phyloP scores from a whole-genome alignment of 306 rosid species.

The Vicia sativa region DNA sequence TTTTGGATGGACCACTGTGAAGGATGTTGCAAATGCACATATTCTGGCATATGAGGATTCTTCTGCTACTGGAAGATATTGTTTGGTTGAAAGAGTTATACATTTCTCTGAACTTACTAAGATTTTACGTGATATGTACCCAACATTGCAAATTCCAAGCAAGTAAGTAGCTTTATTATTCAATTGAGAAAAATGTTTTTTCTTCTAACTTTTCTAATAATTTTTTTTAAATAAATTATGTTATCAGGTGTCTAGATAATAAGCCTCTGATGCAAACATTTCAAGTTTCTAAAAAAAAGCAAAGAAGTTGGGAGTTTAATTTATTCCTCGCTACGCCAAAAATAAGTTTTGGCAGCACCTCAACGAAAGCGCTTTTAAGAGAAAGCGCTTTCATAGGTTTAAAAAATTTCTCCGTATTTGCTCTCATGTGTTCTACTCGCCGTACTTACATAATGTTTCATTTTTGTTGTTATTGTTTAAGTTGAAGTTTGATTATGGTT shows the following conservation, averaged over 20 bases:
- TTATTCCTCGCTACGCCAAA: no score
- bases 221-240: no score
- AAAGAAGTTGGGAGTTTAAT: conserved; percentile 65
- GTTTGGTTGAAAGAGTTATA: conserved; percentile 58
- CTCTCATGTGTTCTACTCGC: no score
- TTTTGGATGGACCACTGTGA: conserved; percentile 70
- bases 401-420: no score
- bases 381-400: no score
- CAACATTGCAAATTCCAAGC: conserved; percentile 56
- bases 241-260: conserved; percentile 64
- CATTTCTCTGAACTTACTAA: conserved; percentile 55
- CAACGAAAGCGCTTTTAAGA: no score
- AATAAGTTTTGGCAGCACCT: no score
- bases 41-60: conserved; percentile 68
- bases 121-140: conserved; percentile 53
- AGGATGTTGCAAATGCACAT: conserved; percentile 77
- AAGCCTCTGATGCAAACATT: conserved; percentile 49
- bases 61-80: conserved; percentile 77
- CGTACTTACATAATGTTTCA: no score
- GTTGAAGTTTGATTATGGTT: no score
- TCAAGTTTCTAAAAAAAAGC: conserved; percentile 66
- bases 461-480: no score
- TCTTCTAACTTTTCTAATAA: no score
- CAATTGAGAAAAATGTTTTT: background rate
- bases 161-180: conserved; percentile 52